A percentile compares a stretch with the other conserved stretches of the same genome.
Evolutionary conservation across 1,284 basidiomycete species (phyloP).

Genomic region (Malassezia sp.): DNA sequence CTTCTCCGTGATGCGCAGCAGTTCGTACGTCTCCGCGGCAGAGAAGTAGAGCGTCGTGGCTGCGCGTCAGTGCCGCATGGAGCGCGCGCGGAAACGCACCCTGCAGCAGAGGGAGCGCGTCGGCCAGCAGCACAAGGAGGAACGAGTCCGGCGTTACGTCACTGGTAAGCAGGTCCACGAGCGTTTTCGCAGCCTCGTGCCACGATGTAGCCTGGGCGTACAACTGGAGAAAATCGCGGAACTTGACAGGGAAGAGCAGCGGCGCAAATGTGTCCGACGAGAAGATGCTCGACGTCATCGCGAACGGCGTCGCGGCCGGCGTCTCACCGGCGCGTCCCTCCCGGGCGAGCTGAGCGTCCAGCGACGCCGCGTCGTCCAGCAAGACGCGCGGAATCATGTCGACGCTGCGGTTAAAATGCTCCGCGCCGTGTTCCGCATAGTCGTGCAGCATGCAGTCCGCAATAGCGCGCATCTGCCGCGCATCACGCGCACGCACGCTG

Average conservation of each 20-base stretch:
- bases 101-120: slow-evolving; percentile 35
- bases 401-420: slow-evolving; percentile 29
- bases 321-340: slow-evolving; percentile 9
- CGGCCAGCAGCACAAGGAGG: slow-evolving; percentile 36
- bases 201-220: slow-evolving; percentile 22
- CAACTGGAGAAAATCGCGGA: slow-evolving; percentile 37
- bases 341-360: slow-evolving; percentile 10
- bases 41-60: slow-evolving; percentile 19
- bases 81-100: slow-evolving; percentile 4
- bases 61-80: too few species aligned
- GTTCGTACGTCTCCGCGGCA: slow-evolving; percentile 30
- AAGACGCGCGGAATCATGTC: slow-evolving; percentile 36
- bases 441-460: slow-evolving; percentile 33
- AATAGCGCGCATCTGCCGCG: slow-evolving; percentile 29
- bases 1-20: slow-evolving; percentile 36
- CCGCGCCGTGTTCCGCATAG: slow-evolving; percentile 29
- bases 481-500: slow-evolving; percentile 37
- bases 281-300: slow-evolving; percentile 18
- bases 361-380: slow-evolving; percentile 15
- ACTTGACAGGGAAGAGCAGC: slow-evolving; percentile 37
- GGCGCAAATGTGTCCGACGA: slow-evolving; percentile 21
- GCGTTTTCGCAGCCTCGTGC: slow-evolving; percentile 26
- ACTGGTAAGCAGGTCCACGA: slow-evolving; percentile 36
- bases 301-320: slow-evolving; percentile 1
- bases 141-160: slow-evolving; percentile 37